phyloP scores from a whole-genome alignment of 495 filamentous ascomycete genomes.

The Cudoniella acicularis region DNA sequence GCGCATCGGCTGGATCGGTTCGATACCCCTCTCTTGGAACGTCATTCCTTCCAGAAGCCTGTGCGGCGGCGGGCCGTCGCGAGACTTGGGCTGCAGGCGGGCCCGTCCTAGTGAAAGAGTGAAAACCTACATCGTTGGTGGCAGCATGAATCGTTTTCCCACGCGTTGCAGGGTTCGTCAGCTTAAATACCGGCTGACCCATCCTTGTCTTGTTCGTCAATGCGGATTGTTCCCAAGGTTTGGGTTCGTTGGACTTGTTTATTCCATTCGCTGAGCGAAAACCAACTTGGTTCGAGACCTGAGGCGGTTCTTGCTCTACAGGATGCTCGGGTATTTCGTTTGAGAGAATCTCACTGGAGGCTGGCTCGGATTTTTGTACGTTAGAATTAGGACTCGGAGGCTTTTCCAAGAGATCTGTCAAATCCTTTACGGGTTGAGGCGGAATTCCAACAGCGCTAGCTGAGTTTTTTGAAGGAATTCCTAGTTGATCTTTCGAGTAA shows the following conservation, averaged over 20 bases:
- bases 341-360: neutral
- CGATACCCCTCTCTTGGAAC: neutral
- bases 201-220: neutral
- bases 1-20: conserved; percentile 28
- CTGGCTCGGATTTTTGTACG: neutral
- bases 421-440: neutral
- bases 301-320: neutral
- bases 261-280: neutral
- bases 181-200: conserved; percentile 6
- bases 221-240: neutral
- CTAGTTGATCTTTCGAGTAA: no score
- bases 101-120: conserved; percentile 8
- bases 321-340: neutral
- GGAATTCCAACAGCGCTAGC: neutral
- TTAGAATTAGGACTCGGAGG: neutral
- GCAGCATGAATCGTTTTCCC: conserved; percentile 25
- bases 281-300: neutral
- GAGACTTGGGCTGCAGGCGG: conserved; percentile 6
- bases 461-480: no score
- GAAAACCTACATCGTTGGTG: conserved; percentile 6
- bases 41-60: neutral
- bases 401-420: neutral
- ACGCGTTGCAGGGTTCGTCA: conserved; percentile 43
- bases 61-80: conserved; percentile 17
- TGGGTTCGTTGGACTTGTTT: neutral